phyloP scores from a whole-genome alignment of 257 asterid genomes.

The Cordia subcordata region DNA sequence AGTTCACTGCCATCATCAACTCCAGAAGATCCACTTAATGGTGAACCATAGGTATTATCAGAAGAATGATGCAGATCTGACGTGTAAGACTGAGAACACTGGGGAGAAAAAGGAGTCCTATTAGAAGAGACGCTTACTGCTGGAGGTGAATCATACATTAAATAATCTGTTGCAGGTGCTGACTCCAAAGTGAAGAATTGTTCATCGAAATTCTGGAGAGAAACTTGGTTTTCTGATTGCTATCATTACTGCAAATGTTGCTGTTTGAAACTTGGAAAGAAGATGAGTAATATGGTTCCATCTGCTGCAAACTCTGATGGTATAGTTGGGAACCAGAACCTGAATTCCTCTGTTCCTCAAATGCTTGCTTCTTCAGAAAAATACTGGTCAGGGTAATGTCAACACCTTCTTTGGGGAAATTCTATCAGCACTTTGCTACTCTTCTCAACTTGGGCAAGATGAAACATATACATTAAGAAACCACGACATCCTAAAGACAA shows the following conservation, averaged over 20 bases:
- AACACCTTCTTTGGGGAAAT: too few species aligned
- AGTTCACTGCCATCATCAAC: constrained; percentile 59
- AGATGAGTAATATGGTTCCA: constrained; percentile 34
- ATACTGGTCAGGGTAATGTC: too few species aligned
- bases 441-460: too few species aligned
- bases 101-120: constrained; percentile 74
- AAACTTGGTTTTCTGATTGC: constrained; percentile 54
- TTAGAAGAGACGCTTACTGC: constrained; percentile 53
- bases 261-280: constrained; percentile 52
- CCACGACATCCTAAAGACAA: too few species aligned
- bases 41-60: constrained; percentile 69
- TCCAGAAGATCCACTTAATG: constrained; percentile 76
- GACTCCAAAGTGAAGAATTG: constrained; percentile 82
- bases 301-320: constrained; percentile 44
- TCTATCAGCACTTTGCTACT: too few species aligned
- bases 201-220: constrained; percentile 40
- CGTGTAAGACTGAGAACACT: constrained; percentile 64
- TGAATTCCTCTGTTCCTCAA: constrained; percentile 55
- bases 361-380: constrained; percentile 43
- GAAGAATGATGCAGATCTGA: too few species aligned
- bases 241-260: constrained; percentile 28
- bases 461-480: too few species aligned
- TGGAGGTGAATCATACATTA: constrained; percentile 53
- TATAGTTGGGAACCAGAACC: constrained; percentile 35
- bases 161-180: constrained; percentile 45